These are phyloP conservation scores for Harrya chromipes DNA, from an alignment of 768 basidiomycete genomes.

Conservation along the genomic window DNA sequence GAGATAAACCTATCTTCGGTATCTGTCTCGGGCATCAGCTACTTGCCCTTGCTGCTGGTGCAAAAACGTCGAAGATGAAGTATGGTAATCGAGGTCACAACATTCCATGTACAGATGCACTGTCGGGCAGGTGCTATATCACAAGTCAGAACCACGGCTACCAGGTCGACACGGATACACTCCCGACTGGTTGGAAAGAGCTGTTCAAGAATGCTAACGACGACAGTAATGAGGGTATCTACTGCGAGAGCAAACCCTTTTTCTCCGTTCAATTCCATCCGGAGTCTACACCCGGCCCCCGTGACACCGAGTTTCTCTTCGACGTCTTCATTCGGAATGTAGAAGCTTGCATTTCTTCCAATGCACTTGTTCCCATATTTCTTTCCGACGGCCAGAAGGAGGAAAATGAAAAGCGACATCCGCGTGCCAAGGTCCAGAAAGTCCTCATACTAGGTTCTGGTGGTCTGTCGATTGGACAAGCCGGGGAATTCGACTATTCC, in stretches of 20 bases:
- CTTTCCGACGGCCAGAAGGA: conserved; percentile 80
- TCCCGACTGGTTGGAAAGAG: conserved; percentile 87
- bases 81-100: conserved; percentile 99
- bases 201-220: conserved; percentile 97
- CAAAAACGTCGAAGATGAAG: conserved; percentile 97
- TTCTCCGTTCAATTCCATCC: conserved; percentile 99
- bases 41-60: conserved; percentile 91
- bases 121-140: conserved; percentile 97
- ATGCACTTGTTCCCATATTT: conserved; percentile 51
- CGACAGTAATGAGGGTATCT: conserved; percentile 96
- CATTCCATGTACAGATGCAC: conserved; percentile 92
- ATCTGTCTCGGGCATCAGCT: conserved; percentile 99
- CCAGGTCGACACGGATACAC: conserved; percentile 80
- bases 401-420: conserved; percentile 73
- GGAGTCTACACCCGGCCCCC: conserved; percentile 93
- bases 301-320: conserved; percentile 98
- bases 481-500: conserved; percentile 99
- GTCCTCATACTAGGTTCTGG: conserved; percentile 97
- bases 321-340: conserved; percentile 94
- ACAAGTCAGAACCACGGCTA: conserved; percentile 99
- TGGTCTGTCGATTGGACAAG: conserved; percentile 96
- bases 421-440: conserved; percentile 79
- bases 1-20: conserved; percentile 89
- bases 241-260: conserved; percentile 88
- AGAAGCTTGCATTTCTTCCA: conserved; percentile 63